Evolutionary conservation across 1,284 basidiomycete genomes (phyloP), one percentile per base, ranked within the genome.

Genomic region (Agroathelia rolfsii): DNA sequence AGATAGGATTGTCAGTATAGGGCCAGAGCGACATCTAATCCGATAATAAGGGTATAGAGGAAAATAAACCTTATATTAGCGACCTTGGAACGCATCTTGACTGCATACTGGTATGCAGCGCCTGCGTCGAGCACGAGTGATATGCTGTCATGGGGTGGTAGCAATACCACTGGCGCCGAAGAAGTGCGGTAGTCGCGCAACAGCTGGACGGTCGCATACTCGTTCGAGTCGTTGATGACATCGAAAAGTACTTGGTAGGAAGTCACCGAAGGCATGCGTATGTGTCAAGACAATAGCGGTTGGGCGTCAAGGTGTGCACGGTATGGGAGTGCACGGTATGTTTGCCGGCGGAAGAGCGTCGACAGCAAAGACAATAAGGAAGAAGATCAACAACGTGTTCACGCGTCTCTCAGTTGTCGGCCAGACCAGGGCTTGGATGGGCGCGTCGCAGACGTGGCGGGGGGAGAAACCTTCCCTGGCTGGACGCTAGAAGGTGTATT

Each of bases 51-150:
- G 25, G 28, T 27, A 23, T 18, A 7, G 26, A 21, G 39, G 12
- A 40, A 28, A 35, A 61, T 76, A 49, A 51, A 79, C 78, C 72
- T 77, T 49, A 82, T 66, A 49, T 76, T 75, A 37, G 69, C 75
- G 22, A 81, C 75, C 48, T 71, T 75, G 32, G 69, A 64, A 40
- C 64, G 67, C 41, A 64, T 66, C 52, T 79, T 80, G 38, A 81
- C 56, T 24, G 72, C 74, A 50, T 81, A 80, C 45, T 69, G 67
- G 59, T 81, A 81, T 28, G 69, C 56, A 14, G 69, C 65, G 11
- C 78, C 76, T 24, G 78, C 75, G 47, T 78, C 74, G 38, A 81
- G 63, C 39, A 81, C 63, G 40, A 80, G 62, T 24, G 73, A 72
- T 32, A 80, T 56, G 32, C 65, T 68, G 46, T 81, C 77, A 29